These are phyloP conservation scores for Syzygium aqueum DNA, from an alignment of 345 rosid genomes.

Conservation along the genomic window DNA sequence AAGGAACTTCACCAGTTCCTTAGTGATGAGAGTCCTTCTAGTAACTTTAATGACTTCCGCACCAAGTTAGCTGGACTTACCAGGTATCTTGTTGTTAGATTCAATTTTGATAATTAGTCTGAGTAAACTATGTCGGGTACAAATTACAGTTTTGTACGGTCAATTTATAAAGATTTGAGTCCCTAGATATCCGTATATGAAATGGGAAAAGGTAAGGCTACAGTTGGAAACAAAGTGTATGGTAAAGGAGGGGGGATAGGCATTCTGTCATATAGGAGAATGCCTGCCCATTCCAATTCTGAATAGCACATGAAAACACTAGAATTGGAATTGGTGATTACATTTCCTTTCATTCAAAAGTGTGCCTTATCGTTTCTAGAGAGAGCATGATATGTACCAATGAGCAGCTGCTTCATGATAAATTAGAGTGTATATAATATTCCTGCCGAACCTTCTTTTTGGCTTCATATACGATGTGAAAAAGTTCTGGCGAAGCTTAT, in stretches of 20 bases:
- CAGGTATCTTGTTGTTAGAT: conserved; percentile 31
- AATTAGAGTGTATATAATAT: neutral
- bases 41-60: conserved; percentile 81
- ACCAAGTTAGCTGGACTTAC: conserved; percentile 87
- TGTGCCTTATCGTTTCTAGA: neutral
- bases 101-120: neutral
- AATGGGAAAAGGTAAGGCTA: neutral
- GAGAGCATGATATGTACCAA: neutral
- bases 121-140: neutral
- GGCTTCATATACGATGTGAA: neutral
- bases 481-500: neutral
- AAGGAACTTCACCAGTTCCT: conserved; percentile 70
- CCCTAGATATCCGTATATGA: neutral
- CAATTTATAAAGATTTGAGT: neutral
- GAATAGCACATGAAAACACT: neutral
- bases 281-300: neutral
- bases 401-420: neutral
- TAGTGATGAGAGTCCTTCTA: conserved; percentile 38
- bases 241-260: neutral
- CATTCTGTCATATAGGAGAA: neutral
- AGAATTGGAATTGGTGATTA: neutral
- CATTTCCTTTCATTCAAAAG: neutral
- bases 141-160: neutral
- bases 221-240: neutral
- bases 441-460: neutral